Conservation (phyloP, 371 early-diverging fungal species). For the Sanchytrium tribonematis region DNA sequence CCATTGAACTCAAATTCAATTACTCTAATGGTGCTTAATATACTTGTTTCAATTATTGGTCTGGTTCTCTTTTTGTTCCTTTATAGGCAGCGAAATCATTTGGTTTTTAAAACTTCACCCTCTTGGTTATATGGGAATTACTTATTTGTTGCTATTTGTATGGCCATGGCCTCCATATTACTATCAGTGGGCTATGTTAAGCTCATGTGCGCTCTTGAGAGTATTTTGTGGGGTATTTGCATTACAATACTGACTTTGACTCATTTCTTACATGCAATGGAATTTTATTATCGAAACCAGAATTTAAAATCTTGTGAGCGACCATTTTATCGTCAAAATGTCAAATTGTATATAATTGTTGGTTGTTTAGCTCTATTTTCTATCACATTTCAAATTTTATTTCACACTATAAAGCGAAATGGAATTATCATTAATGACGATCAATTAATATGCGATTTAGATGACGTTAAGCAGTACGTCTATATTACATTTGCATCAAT, state of each 20-base stretch:
- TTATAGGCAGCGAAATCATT: neutral
- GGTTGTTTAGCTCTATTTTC: neutral
- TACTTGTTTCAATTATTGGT: too few species aligned
- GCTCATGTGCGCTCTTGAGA: neutral
- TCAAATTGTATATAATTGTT: neutral
- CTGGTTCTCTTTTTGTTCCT: neutral
- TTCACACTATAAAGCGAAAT: neutral
- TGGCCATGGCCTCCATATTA: neutral
- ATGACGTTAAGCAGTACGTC: neutral
- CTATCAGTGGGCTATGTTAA: neutral
- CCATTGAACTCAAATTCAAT: neutral
- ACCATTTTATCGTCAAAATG: neutral
- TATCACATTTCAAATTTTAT: neutral
- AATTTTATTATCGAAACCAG: neutral
- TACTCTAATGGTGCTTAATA: neutral
- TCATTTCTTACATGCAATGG: neutral
- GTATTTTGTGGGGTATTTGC: neutral
- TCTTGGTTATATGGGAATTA: neutral
- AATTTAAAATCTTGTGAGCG: neutral
- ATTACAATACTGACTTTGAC: neutral
- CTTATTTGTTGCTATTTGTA: neutral
- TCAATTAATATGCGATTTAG: neutral
- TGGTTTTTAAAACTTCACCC: neutral
- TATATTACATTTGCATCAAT: neutral
- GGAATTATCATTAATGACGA: neutral